Percentiles rank a stretch among this genome's conserved stretches.
Conservation (phyloP, 192 early-diverging fungal genomes). For the Coemansia reversa region DNA sequence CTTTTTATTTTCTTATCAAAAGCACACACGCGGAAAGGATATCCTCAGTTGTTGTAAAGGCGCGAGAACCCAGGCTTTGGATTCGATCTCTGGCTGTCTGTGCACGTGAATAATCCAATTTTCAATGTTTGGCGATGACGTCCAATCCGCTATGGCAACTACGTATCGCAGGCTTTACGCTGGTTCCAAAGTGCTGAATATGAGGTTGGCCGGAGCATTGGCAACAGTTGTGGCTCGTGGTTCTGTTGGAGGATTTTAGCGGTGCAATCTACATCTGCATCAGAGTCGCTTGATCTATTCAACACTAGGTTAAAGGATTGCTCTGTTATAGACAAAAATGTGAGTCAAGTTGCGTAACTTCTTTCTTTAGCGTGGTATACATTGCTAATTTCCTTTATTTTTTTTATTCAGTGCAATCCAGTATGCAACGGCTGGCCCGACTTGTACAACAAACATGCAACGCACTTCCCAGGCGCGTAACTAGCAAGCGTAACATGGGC, state of each 20-base stretch:
- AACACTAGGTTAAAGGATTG: background rate
- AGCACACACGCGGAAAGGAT: background rate
- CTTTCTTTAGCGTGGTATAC: background rate
- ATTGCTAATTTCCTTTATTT: background rate
- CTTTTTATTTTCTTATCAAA: background rate
- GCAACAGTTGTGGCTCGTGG: too few species aligned
- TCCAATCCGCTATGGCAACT: background rate
- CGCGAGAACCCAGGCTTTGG: background rate
- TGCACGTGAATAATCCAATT: background rate
- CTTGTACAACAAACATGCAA: background rate
- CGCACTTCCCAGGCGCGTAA: background rate
- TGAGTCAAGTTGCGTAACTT: background rate
- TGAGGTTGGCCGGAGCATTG: too few species aligned
- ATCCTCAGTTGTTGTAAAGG: background rate
- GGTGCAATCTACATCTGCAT: background rate
- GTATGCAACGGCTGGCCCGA: background rate
- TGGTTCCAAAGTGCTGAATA: too few species aligned
- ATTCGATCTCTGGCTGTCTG: background rate
- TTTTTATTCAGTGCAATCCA: background rate
- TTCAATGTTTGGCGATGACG: background rate
- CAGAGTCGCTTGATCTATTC: background rate
- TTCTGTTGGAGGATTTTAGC: background rate
- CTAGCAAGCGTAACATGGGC: background rate
- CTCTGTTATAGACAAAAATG: background rate
- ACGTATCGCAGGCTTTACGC: too few species aligned